Evolutionary conservation across 129 eudicot species (phyloP).

Genomic region (Smallanthus sonchifolius): DNA sequence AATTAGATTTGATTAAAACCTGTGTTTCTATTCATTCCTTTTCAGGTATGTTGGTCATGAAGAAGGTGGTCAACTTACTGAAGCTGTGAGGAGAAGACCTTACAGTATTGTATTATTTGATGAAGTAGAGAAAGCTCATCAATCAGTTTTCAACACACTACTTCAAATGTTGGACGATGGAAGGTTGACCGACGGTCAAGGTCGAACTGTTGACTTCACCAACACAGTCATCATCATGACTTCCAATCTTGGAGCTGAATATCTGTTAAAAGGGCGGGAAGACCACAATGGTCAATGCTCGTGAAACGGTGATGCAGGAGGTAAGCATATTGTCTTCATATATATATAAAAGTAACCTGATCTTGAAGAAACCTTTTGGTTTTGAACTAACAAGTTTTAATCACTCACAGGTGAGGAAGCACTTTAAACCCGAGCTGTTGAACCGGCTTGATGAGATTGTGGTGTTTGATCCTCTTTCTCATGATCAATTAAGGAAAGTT

Average conservation of each 20-base stretch:
- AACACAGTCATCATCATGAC: conserved; percentile 91
- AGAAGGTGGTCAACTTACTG: conserved; percentile 96
- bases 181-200: conserved; percentile 94
- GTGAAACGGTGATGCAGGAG: conserved; percentile 80
- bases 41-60: conserved; percentile 87
- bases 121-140: conserved; percentile 89
- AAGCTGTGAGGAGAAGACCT: conserved; percentile 86
- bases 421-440: conserved; percentile 82
- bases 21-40: neutral
- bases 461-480: conserved; percentile 93
- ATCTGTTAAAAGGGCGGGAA: conserved; percentile 75
- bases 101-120: conserved; percentile 83
- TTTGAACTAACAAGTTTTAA: neutral
- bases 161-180: conserved; percentile 96
- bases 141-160: conserved; percentile 69
- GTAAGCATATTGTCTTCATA: conserved; percentile 20
- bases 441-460: conserved; percentile 91
- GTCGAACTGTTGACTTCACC: conserved; percentile 90
- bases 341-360: neutral
- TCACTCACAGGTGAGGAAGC: conserved; percentile 65
- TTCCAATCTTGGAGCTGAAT: conserved; percentile 91
- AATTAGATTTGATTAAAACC: neutral
- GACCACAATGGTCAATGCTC: conserved; percentile 62
- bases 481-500: conserved; percentile 72
- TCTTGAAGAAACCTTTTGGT: neutral